Evolutionary conservation across 257 asterid species (phyloP), one percentile per base, ranked within the genome.

Genomic region (Salvia miltiorrhiza): DNA sequence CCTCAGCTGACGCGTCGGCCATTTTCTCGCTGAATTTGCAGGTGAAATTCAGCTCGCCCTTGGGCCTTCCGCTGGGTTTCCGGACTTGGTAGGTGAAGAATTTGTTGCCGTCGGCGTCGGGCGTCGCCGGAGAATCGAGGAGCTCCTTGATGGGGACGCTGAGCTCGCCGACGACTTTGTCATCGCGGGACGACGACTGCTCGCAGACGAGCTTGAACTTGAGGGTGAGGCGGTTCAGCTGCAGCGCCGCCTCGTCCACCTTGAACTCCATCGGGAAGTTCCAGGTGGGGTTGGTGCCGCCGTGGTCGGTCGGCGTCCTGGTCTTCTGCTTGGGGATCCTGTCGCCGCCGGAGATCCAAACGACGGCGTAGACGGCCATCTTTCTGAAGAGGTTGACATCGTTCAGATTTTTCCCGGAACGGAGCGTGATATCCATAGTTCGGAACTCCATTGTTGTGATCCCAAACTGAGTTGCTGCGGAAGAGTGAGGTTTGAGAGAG

Each of bases 281-380:
- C 99, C 97, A 94, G 0, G 84, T 47, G 14, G 99, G 99, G 47
- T 80, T 85, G 59, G 81, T 70, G 77, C 79, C 85, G 5, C 93
- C 93, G 73, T 83, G 78, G 58, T 82, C 89, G 3, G 78, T 84
- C 11, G 90, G 90, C 30, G 98, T 65, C 62, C 74, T 82, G 19
- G 78, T 76, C 80, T 82, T 84, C 79, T 88, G 96, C 63, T 72
- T 78, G n/a, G 82, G 24, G 32, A 40, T 73, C 2, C 48, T 71
- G 32, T 73, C 78, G 32, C 77, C 83, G 78, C 89, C 94, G 80
- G 84, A 73, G 82, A 93, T 72, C 2, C 83, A 77, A 74, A 87
- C 89, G 79, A 88, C 83, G 81, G 82, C 93, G 76, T 87, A 88
- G 0, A 87, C 94, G 14, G 87, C 95, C 97, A 90, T 93, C 69